Evolutionary conservation across 345 rosid genomes (phyloP), one percentile per base, ranked within the genome.

Genomic region (Murraya koenigii): DNA sequence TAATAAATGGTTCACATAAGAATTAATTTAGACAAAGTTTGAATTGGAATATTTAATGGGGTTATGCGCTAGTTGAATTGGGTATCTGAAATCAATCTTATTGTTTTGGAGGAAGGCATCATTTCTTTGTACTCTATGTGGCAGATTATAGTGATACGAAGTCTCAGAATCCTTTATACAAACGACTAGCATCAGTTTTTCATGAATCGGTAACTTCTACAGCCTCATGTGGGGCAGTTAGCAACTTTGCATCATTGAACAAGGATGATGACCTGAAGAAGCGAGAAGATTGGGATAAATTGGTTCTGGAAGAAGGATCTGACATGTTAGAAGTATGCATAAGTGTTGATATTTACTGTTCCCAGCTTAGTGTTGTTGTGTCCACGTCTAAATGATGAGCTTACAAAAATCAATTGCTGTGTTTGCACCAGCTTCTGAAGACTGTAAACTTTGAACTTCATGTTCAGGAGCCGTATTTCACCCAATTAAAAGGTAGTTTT

Each of bases 381-480:
- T 17, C 6, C 6, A 14, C 59, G 13, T 72, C n/a, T 23, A 26
- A 39, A 23, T 41, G 35, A 49, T 63, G 32, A 44, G 47, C 32
- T 3, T 8, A 23, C 44, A 8, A n/a, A 22, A 15, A 7, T n/a
- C 41, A 47, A 33, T 14, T 4, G 6, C 69, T 33, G 68, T 67
- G 14, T 78, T 73, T 41, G 56, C 76, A 30, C 74, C 84, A 93
- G 93, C 86, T 87, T 69, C 70, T 90, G 82, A 86, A 88, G 85
- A 81, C 74, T 36, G 78, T 88, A 14, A 80, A 84, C 83, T 88
- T 87, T 75, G 90, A 86, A 76, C 87, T 90, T 74, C 89, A 93
- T 87, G 92, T 90, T 77, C 98, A 91, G 77, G 94, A 93, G 85
- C 93, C 89, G 72, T 91, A 75, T 79, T 91, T 93, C 73, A 86